These are phyloP conservation scores for Trifolium pratense DNA, from an alignment of 306 rosid genomes.

Conservation along the genomic window DNA sequence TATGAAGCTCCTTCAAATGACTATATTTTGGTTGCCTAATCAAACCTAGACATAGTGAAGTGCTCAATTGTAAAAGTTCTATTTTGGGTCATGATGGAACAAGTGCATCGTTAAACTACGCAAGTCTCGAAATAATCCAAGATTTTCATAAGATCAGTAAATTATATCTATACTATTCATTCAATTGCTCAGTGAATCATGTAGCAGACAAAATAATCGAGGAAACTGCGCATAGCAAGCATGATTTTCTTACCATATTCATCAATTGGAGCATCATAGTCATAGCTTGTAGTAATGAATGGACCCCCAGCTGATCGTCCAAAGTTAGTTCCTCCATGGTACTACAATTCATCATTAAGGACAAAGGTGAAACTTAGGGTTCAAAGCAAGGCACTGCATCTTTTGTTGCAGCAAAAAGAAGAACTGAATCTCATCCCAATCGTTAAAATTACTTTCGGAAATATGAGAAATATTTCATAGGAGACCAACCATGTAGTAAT, in stretches of 20 bases:
- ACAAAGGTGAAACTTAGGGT: slow-evolving; percentile 37
- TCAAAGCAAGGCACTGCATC: neutral
- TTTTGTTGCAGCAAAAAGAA: slow-evolving; percentile 18
- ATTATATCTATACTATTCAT: slow-evolving; percentile 13
- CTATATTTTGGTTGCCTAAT: slow-evolving; percentile 85
- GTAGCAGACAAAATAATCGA: slow-evolving; percentile 11
- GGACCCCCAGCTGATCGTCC: slow-evolving; percentile 99
- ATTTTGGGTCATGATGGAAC: slow-evolving; percentile 11
- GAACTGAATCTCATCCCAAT: neutral
- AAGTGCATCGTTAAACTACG: neutral
- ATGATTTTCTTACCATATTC: slow-evolving; percentile 76
- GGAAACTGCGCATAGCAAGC: slow-evolving; percentile 16
- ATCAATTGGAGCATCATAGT: slow-evolving; percentile 95
- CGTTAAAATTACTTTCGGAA: neutral
- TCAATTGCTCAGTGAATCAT: slow-evolving; percentile 19
- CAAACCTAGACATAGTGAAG: slow-evolving; percentile 60
- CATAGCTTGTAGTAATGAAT: slow-evolving; percentile 89
- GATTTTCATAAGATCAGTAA: neutral
- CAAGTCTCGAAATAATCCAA: slow-evolving; percentile 5
- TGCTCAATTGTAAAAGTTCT: neutral
- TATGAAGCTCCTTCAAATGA: slow-evolving; percentile 85
- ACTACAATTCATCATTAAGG: slow-evolving; percentile 58
- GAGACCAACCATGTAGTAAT: slow-evolving; percentile 91
- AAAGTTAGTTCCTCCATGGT: slow-evolving; percentile 97
- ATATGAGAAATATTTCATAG: slow-evolving; percentile 6